phyloP scores from a whole-genome alignment of 805 yeast genomes.

The Jamesozyma lodderae region DNA sequence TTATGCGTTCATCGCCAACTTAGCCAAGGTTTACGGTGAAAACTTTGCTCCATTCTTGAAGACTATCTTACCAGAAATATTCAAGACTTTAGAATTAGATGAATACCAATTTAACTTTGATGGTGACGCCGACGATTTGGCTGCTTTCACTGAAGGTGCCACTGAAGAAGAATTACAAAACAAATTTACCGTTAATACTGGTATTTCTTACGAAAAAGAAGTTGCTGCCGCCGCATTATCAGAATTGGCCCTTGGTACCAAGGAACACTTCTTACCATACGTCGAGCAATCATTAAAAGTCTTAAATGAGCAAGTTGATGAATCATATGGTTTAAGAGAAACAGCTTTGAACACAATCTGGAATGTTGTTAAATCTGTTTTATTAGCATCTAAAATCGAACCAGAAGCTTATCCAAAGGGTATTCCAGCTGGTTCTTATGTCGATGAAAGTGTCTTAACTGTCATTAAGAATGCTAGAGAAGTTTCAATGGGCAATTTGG shows the following conservation, averaged over 20 bases:
- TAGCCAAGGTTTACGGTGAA: conserved; percentile 90
- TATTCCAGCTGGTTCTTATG: conserved; percentile 50
- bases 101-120: conserved; percentile 66
- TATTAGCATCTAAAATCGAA: conserved; percentile 36
- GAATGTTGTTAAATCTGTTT: conserved; percentile 70
- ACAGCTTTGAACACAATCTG: conserved; percentile 76
- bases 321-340: conserved; percentile 85
- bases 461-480: conserved; percentile 61
- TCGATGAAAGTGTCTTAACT: conserved; percentile 46
- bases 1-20: conserved; percentile 82
- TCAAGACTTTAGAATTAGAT: conserved; percentile 74
- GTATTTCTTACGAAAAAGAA: conserved; percentile 92
- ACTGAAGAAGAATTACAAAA: conserved; percentile 58
- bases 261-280: conserved; percentile 67
- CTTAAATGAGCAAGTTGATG: conserved; percentile 63
- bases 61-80: conserved; percentile 73
- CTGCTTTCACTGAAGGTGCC: conserved; percentile 37
- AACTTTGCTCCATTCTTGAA: conserved; percentile 82
- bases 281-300: conserved; percentile 60
- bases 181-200: conserved; percentile 81
- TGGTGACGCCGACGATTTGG: conserved; percentile 40
- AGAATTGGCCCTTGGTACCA: conserved; percentile 83
- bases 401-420: conserved; percentile 54
- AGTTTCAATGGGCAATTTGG: conserved; percentile 51
- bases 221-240: conserved; percentile 85